These are phyloP conservation scores for Sporisorium iseilematis-ciliati DNA, from an alignment of 1,284 basidiomycete genomes.

Conservation along the genomic window DNA sequence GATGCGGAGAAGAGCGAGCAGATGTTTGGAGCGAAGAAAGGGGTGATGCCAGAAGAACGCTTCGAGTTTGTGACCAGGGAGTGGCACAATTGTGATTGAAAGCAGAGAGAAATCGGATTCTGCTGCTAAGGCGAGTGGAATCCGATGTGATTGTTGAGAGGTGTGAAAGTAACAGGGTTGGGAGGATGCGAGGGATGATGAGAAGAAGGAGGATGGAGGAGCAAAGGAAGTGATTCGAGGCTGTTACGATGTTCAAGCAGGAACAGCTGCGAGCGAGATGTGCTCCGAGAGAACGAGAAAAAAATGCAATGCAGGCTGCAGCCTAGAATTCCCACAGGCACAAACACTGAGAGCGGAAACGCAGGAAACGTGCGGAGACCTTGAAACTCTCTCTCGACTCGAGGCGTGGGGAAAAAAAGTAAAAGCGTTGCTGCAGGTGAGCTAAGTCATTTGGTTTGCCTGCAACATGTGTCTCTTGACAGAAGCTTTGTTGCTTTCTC, in stretches of 20 bases:
- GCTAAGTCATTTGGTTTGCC: too few relatives aligned
- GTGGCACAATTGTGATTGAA: not conserved
- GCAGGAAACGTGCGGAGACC: too few relatives aligned
- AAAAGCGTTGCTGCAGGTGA: not conserved
- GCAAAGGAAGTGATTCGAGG: not conserved
- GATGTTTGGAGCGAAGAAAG: too few relatives aligned
- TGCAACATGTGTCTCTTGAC: too few relatives aligned
- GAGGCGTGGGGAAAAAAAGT: slow-evolving; percentile 5
- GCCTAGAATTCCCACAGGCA: not conserved
- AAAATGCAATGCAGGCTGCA: slow-evolving; percentile 11
- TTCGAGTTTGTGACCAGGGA: not conserved
- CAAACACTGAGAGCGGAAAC: slow-evolving; percentile 5
- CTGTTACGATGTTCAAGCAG: not conserved
- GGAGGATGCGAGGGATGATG: not conserved
- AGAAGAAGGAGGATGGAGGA: not conserved
- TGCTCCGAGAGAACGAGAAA: not conserved
- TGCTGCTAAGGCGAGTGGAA: not conserved
- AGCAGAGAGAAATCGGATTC: slow-evolving; percentile 1
- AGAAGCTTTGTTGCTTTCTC: too few relatives aligned
- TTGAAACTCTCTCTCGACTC: not conserved
- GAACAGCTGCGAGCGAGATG: slow-evolving; percentile 10
- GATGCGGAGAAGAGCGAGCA: too few relatives aligned
- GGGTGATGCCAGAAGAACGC: too few relatives aligned
- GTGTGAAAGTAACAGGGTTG: not conserved
- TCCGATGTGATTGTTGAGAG: not conserved